Evolutionary conservation across 345 rosid genomes (phyloP), one percentile per base, ranked within the genome.

Genomic region (Schrenkiella parvula): DNA sequence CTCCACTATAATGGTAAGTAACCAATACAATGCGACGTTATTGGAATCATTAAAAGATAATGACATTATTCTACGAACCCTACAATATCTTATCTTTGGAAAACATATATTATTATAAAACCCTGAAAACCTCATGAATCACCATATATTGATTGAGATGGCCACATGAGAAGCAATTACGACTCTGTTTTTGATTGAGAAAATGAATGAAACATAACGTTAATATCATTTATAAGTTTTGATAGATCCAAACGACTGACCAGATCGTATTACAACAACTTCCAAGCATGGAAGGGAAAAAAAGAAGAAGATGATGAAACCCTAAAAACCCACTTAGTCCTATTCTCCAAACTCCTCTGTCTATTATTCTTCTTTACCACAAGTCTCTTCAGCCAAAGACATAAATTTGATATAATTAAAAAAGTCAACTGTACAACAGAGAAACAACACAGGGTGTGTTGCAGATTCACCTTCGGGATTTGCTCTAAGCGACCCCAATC

Each of bases 401-500:
- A 74, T 42, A 37, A 29, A 29, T 51, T 71, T 38, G 42, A 35
- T 9, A 10, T 1, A 11, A 0, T 26, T 1, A 12, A 73, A 31
- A 59, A 48, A 29, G 23, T 48, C 64, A 68, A 69, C 75, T 76
- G 75, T 70, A 70, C 80, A 70, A 63, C 47, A 76, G 19, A 76
- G 61, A 70, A 64, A 64, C 80, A 70, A 70, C n/a, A 61, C 64
- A 68, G 57, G 65, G 22, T 35, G 23, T 56, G 52, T 54, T 62
- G 53, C 70, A 29, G 66, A 69, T 62, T 43, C 58, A 50, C 48
- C 55, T 67, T 51, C 8, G 2, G 13, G 28, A 68, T 28, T 68
- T 28, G 60, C 10, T 64, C 71, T 76, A 76, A 44, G 66, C 80
- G 1, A 76, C 80, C 19, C 66, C 91, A 52, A 83, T 82, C 64